Conservation (phyloP, 139 green algal species). For the Deuterostichococcus epilithicus region DNA sequence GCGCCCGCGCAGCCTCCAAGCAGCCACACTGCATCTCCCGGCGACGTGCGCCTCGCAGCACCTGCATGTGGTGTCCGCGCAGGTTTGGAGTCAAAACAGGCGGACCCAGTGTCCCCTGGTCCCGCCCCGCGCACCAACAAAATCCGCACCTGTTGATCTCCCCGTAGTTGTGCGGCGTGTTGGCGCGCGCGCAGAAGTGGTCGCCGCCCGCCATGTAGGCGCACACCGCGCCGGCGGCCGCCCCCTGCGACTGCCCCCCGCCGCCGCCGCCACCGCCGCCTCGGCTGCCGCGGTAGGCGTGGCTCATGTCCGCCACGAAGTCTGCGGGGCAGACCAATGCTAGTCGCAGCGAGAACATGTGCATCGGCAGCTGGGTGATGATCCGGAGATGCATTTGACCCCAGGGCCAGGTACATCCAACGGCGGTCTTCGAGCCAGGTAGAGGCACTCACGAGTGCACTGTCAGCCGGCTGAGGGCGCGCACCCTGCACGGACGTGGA, state of each 20-base stretch:
- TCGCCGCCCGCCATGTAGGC: constrained; percentile 28
- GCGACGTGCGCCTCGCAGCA: no score
- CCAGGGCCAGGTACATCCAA: no score
- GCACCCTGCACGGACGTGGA: no score
- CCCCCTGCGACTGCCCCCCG: background rate
- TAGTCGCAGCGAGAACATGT: constrained; percentile 2
- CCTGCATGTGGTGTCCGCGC: no score
- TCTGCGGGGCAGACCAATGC: background rate
- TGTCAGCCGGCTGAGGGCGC: no score
- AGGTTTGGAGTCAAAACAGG: background rate
- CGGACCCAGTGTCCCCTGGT: background rate
- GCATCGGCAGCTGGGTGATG: no score
- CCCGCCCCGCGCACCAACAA: no score
- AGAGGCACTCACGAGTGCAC: no score
- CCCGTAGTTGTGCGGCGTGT: constrained; percentile 33
- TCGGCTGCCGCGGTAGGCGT: background rate
- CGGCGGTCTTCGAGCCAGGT: no score
- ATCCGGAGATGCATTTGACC: no score
- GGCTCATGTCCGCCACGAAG: constrained; percentile 6
- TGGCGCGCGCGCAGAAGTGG: constrained; percentile 35
- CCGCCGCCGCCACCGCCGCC: constrained; percentile 1
- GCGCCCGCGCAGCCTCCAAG: no score
- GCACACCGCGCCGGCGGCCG: background rate
- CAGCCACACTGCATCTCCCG: no score
- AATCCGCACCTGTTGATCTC: constrained; percentile 50